Evolutionary conservation across 2,329 filamentous ascomycete species (phyloP).

Genomic region (Alternaria ventricosa): DNA sequence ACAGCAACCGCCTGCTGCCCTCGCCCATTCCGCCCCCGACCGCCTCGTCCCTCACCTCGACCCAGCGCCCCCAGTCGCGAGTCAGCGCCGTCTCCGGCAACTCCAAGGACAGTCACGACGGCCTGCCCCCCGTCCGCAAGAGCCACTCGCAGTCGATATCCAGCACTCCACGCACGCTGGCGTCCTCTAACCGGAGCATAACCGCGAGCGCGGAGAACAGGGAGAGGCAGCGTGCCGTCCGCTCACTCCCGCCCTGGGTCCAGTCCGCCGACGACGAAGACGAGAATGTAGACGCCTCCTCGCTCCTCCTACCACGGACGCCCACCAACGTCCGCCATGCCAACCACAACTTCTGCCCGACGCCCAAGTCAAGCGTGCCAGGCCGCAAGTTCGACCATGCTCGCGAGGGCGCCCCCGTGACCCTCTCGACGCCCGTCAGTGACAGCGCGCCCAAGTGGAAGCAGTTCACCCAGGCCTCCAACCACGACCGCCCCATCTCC

Average conservation of each 20-base stretch:
- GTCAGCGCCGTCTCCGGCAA: constrained; percentile 36
- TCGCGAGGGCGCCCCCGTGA: constrained; percentile 47
- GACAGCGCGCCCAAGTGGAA: constrained; percentile 50
- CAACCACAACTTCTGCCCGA: constrained; percentile 48
- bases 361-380: constrained; percentile 47
- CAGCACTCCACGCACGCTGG: constrained; percentile 46
- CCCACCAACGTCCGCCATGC: constrained; percentile 43
- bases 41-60: constrained; percentile 34
- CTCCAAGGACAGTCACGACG: constrained; percentile 35
- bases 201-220: constrained; percentile 36
- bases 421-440: constrained; percentile 41
- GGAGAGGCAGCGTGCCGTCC: constrained; percentile 43
- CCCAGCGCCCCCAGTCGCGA: constrained; percentile 41
- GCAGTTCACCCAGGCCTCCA: constrained; percentile 44
- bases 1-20: constrained; percentile 35
- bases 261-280: constrained; percentile 48
- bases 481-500: constrained; percentile 34
- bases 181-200: constrained; percentile 40
- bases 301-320: constrained; percentile 43
- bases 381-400: constrained; percentile 50
- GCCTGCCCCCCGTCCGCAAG: constrained; percentile 31
- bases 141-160: constrained; percentile 45
- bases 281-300: constrained; percentile 34
- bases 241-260: constrained; percentile 50
- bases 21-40: constrained; percentile 43